Conservation (phyloP, 305 asterid genomes). For the Withania somnifera region DNA sequence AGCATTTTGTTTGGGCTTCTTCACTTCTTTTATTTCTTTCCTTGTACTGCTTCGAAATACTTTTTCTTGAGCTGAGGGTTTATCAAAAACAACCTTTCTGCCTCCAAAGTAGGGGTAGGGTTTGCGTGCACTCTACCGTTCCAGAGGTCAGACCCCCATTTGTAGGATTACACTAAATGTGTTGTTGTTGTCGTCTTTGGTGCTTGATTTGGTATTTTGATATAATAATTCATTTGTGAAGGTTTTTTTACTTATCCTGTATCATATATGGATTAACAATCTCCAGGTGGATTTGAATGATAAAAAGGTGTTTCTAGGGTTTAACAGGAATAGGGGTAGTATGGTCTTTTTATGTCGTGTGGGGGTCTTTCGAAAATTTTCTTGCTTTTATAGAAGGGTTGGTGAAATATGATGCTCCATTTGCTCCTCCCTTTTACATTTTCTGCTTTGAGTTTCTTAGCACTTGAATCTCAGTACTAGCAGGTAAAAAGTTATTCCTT, state of each 20-base stretch:
- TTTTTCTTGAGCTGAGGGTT: too few species aligned
- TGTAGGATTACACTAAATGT: too few species aligned
- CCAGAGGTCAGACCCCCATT: too few species aligned
- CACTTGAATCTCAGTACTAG: background rate
- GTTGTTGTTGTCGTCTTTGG: too few species aligned
- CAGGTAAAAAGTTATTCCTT: background rate
- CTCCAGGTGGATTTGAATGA: background rate
- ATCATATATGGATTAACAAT: background rate
- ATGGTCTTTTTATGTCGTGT: slow-evolving; percentile 20
- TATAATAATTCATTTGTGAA: background rate
- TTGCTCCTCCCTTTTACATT: slow-evolving; percentile 5
- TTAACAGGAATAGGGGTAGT: slow-evolving; percentile 24
- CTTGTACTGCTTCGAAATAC: too few species aligned
- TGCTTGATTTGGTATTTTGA: background rate
- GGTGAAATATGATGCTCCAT: slow-evolving; percentile 30
- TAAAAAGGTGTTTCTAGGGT: slow-evolving; percentile 1
- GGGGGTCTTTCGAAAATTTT: slow-evolving; percentile 23
- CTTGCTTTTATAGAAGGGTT: slow-evolving; percentile 25
- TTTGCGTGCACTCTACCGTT: too few species aligned
- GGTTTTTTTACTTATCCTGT: background rate
- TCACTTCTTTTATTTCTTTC: too few species aligned
- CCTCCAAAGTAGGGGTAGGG: too few species aligned
- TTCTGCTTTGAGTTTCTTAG: background rate
- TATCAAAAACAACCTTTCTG: too few species aligned
- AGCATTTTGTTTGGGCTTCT: too few species aligned